A percentile compares a stretch with the other conserved stretches of the same genome.
Conservation (phyloP, 2,329 filamentous ascomycete species). For the Botrytis cinerea region DNA sequence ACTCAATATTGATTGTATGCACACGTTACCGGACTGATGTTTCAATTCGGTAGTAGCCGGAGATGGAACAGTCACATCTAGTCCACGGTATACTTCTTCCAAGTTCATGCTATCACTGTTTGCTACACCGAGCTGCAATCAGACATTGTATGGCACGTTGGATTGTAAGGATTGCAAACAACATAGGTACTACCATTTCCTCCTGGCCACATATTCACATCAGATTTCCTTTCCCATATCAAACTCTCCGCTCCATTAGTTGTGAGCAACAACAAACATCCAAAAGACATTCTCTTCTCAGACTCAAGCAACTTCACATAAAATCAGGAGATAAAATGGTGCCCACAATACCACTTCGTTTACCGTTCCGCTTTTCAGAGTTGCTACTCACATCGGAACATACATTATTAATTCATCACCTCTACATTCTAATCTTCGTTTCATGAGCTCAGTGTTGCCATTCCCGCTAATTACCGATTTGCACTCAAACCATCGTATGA, state of each 20-base stretch:
- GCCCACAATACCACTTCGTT: background rate
- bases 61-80: conserved; percentile 19
- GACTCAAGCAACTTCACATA: background rate
- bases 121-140: background rate
- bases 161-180: background rate
- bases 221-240: background rate
- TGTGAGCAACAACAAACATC: background rate
- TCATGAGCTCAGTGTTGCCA: background rate
- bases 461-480: background rate
- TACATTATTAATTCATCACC: background rate
- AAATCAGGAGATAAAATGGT: background rate
- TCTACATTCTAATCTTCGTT: background rate
- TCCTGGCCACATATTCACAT: background rate
- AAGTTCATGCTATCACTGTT: background rate
- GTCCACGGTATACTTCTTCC: conserved; percentile 1
- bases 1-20: conserved; percentile 15
- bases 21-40: conserved; percentile 11
- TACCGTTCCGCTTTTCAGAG: background rate
- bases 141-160: background rate
- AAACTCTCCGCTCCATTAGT: background rate
- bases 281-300: too few species aligned
- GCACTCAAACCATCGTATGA: background rate
- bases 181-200: background rate
- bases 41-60: conserved; percentile 18
- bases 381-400: background rate